A percentile compares a stretch with the other conserved stretches of the same genome.
phyloP scores from a whole-genome alignment of 345 rosid species.

The Acer campestre region DNA sequence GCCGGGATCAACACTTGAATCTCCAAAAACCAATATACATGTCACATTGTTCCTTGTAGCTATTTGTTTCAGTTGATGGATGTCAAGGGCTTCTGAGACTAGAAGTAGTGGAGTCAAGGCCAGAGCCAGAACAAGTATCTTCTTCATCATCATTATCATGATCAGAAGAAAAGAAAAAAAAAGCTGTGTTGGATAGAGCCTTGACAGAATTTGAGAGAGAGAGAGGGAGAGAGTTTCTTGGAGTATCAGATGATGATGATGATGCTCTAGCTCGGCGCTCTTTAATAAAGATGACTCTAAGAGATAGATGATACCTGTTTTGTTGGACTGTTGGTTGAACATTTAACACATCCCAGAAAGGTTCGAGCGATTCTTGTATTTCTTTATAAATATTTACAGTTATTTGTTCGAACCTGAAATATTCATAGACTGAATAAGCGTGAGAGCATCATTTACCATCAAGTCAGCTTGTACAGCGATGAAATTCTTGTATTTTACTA shows the following conservation, averaged over 20 bases:
- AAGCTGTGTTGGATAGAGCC: neutral
- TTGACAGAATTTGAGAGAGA: neutral
- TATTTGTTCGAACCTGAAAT: too few relatives aligned
- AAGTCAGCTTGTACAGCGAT: too few relatives aligned
- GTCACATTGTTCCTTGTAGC: constrained; percentile 59
- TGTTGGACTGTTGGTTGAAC: constrained; percentile 19
- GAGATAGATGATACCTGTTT: neutral
- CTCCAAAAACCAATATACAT: constrained; percentile 75
- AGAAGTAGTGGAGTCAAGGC: constrained; percentile 18
- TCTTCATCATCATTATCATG: neutral
- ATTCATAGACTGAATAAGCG: too few relatives aligned
- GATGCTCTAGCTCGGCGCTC: neutral
- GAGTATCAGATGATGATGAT: neutral
- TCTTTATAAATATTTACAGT: too few relatives aligned
- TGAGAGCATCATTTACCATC: too few relatives aligned
- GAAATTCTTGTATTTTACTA: neutral
- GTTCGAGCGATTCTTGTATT: too few relatives aligned
- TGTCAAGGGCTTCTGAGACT: constrained; percentile 32
- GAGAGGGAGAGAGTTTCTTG: neutral
- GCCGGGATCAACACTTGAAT: constrained; percentile 86
- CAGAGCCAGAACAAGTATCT: constrained; percentile 10
- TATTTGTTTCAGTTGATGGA: constrained; percentile 31
- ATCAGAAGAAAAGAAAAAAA: neutral
- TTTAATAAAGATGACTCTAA: constrained; percentile 2
- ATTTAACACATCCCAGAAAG: constrained; percentile 1